Conservation (phyloP, 768 basidiomycete species). For the Suillus cothurnatus region DNA sequence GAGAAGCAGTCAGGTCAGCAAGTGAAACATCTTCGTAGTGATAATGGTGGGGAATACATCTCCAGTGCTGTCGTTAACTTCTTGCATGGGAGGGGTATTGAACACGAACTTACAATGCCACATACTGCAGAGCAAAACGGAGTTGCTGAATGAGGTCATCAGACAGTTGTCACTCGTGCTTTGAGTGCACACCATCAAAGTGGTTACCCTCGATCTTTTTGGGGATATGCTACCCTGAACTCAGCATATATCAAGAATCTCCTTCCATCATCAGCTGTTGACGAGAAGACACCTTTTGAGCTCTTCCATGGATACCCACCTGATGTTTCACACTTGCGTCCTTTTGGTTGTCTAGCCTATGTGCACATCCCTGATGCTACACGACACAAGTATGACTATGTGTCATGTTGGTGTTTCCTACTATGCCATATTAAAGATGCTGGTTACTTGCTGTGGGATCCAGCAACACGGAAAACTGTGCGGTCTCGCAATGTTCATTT, state of each 20-base stretch:
- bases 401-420: no score
- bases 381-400: no score
- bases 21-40: constrained; percentile 13
- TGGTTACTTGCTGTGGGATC: no score
- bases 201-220: constrained; percentile 24
- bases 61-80: background rate
- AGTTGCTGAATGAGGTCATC: constrained; percentile 33
- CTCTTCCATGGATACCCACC: background rate
- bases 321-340: no score
- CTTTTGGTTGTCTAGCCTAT: no score
- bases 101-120: constrained; percentile 1
- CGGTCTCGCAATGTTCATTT: no score
- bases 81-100: background rate
- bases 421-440: no score
- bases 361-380: no score
- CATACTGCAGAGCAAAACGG: constrained; percentile 26
- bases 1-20: background rate
- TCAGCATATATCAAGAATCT: constrained; percentile 24
- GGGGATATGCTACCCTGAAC: constrained; percentile 25
- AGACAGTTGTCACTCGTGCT: constrained; percentile 21
- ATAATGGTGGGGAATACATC: constrained; percentile 16
- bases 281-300: constrained; percentile 23
- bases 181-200: constrained; percentile 25
- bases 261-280: constrained; percentile 20
- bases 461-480: no score